These are phyloP conservation scores for Yamadazyma jaroonii DNA, from an alignment of 1,139 yeast species.

Conservation along the genomic window DNA sequence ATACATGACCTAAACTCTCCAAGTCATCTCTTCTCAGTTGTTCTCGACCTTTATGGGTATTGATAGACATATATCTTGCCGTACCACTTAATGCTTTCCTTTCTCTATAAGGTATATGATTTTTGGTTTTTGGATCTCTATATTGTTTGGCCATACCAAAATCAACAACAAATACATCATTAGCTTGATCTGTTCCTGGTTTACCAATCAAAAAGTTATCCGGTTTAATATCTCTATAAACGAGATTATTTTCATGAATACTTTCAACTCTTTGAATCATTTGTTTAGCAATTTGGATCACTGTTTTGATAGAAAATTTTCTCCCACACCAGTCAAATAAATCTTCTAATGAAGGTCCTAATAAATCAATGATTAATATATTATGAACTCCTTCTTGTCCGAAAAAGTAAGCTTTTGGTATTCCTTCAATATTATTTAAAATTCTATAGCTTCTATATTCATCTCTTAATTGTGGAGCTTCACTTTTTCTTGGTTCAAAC, in stretches of 20 bases:
- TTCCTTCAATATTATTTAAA: slow-evolving; percentile 57
- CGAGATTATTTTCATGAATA: slow-evolving; percentile 66
- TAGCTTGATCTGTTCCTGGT: slow-evolving; percentile 62
- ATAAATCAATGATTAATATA: slow-evolving; percentile 65
- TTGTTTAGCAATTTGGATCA: slow-evolving; percentile 70
- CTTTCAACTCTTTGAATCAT: slow-evolving; percentile 68
- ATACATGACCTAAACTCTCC: slow-evolving; percentile 63
- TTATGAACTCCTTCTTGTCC: slow-evolving; percentile 82
- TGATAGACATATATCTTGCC: slow-evolving; percentile 64
- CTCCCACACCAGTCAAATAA: slow-evolving; percentile 82
- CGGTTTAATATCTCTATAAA: slow-evolving; percentile 75
- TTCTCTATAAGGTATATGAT: slow-evolving; percentile 62
- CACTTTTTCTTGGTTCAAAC: slow-evolving; percentile 76
- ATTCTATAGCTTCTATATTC: slow-evolving; percentile 74
- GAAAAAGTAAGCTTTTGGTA: slow-evolving; percentile 74
- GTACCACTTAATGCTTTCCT: slow-evolving; percentile 64
- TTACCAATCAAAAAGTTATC: slow-evolving; percentile 73
- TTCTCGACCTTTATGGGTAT: slow-evolving; percentile 63
- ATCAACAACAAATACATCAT: slow-evolving; percentile 47
- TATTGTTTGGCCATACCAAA: slow-evolving; percentile 70
- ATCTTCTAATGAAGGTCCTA: slow-evolving; percentile 79
- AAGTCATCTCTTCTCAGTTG: slow-evolving; percentile 64
- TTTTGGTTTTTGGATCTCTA: slow-evolving; percentile 57
- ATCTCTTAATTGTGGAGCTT: slow-evolving; percentile 77
- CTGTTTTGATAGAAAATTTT: slow-evolving; percentile 64